phyloP scores from a whole-genome alignment of 2,329 filamentous ascomycete genomes.

The Cyphellophora europaea region DNA sequence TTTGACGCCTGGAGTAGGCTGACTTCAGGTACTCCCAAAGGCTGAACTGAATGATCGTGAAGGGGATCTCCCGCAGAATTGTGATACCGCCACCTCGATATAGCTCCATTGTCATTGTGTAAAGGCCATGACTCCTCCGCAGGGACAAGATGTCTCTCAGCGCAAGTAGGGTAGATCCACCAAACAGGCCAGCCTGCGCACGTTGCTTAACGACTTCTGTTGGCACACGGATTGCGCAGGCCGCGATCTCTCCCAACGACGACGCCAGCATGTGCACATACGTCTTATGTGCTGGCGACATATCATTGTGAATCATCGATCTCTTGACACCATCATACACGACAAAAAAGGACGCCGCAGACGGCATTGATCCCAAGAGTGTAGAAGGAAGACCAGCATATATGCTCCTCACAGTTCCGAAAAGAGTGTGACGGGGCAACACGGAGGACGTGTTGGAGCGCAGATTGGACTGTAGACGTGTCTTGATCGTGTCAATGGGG shows the following conservation, averaged over 20 bases:
- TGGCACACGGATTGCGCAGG: conserved; percentile 84
- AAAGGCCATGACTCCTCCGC: conserved; percentile 19
- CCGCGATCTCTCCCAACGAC: conserved; percentile 77
- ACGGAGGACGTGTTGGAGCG: conserved; percentile 58
- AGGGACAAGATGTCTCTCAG: conserved; percentile 59
- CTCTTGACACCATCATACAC: conserved; percentile 75
- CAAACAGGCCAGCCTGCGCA: conserved; percentile 78
- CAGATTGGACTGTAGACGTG: conserved; percentile 74
- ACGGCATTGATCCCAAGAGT: conserved; percentile 82
- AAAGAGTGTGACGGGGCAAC: conserved; percentile 40
- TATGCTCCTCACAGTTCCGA: conserved; percentile 81
- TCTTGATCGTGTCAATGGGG: conserved; percentile 98
- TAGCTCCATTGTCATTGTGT: conserved; percentile 63
- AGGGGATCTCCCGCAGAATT: conserved; percentile 90
- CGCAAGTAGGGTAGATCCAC: conserved; percentile 57
- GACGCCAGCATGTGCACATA: conserved; percentile 73
- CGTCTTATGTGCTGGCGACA: conserved; percentile 24
- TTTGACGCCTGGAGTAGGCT: conserved; percentile 35
- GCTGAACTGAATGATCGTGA: conserved; percentile 94
- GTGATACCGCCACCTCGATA: conserved; percentile 92
- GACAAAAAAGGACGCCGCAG: conserved; percentile 94
- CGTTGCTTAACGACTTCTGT: conserved; percentile 97
- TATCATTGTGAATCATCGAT: conserved; percentile 31
- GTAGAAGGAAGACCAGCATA: conserved; percentile 89
- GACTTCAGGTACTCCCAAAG: conserved; percentile 89